phyloP scores from a whole-genome alignment of 228 moss, liverwort and hornwort genomes.

The Sphagnum fallax region DNA sequence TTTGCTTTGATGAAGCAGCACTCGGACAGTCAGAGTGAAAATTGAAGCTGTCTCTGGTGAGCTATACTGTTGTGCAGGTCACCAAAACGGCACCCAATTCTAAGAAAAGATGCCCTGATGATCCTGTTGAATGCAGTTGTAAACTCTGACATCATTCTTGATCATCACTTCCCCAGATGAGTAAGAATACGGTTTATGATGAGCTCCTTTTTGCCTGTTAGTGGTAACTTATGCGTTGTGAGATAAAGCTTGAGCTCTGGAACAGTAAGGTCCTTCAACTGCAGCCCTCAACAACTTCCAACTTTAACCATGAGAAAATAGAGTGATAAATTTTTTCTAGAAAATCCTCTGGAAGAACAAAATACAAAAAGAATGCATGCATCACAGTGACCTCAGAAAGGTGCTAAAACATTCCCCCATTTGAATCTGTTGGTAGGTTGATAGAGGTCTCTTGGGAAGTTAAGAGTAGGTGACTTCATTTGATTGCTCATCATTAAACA shows the following conservation, averaged over 20 bases:
- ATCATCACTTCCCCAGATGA: slow-evolving; percentile 74
- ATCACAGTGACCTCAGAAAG: background rate
- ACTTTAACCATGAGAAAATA: background rate
- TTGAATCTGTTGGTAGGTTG: background rate
- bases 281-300: slow-evolving; percentile 10
- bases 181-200: slow-evolving; percentile 65
- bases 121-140: no score
- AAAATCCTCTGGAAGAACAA: background rate
- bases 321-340: background rate
- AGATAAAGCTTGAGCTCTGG: slow-evolving; percentile 84
- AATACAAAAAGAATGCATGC: background rate
- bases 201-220: slow-evolving; percentile 86
- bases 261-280: slow-evolving; percentile 90
- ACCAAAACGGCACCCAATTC: no score
- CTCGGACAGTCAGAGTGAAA: no score
- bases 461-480: background rate
- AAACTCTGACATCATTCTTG: background rate
- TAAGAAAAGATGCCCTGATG: no score
- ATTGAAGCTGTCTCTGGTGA: no score
- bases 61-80: no score
- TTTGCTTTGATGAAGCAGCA: no score
- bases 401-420: background rate
- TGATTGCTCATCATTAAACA: background rate
- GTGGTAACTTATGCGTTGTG: slow-evolving; percentile 66
- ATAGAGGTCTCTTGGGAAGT: background rate